Percentiles rank a stretch among this genome's conserved stretches.
phyloP scores from a whole-genome alignment of 352 stramenopile genomes.

The Globisporangium acanthophoron region DNA sequence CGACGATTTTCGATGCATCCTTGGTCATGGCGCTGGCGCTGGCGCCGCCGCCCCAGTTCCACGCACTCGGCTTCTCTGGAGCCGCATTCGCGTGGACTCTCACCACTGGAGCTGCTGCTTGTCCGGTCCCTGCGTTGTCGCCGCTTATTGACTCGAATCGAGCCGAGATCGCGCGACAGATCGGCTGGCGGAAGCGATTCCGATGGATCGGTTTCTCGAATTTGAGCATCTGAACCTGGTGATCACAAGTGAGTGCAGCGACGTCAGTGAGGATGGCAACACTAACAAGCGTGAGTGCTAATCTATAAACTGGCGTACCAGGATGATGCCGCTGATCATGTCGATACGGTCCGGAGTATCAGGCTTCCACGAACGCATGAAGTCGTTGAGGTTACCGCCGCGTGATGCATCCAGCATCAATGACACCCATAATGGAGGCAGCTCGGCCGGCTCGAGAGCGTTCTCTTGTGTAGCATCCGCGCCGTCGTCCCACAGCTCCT shows the following conservation, averaged over 20 bases:
- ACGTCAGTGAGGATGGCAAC: not conserved
- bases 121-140: not conserved
- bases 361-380: slow-evolving; percentile 14
- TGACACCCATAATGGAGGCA: slow-evolving; percentile 20
- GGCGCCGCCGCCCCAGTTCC: slow-evolving; percentile 11
- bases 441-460: slow-evolving; percentile 18
- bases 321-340: slow-evolving; percentile 38
- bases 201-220: slow-evolving; percentile 59
- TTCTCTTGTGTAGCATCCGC: not conserved
- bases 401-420: not conserved
- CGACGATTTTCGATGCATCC: not conserved
- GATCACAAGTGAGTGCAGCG: slow-evolving; percentile 4
- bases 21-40: not conserved
- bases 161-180: slow-evolving; percentile 23
- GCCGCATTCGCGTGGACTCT: not conserved
- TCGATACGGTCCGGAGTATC: slow-evolving; percentile 20
- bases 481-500: slow-evolving; percentile 23
- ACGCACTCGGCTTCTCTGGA: slow-evolving; percentile 2
- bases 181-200: slow-evolving; percentile 41
- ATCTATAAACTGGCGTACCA: slow-evolving; percentile 18
- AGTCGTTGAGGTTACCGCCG: slow-evolving; percentile 14
- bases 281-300: too few relatives aligned
- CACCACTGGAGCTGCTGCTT: not conserved
- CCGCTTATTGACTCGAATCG: slow-evolving; percentile 5
- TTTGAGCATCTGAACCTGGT: slow-evolving; percentile 35